Evolutionary conservation across 148 eudicot species (phyloP), one percentile per base, ranked within the genome.

Genomic region (Suaeda aralocaspica): DNA sequence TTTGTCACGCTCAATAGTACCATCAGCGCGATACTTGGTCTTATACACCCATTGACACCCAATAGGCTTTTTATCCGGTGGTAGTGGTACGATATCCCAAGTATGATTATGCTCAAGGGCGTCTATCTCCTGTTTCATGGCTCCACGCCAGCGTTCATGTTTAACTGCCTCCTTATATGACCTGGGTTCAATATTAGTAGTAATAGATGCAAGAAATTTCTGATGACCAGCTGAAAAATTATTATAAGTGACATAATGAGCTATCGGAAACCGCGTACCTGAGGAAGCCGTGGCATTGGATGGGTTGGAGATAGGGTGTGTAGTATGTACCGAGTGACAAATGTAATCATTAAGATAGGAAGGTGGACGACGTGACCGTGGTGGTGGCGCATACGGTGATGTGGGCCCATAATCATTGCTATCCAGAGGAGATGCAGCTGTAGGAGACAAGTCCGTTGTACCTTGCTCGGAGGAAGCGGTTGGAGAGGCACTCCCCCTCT

Each of bases 391-490:
- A 6, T 30, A n/a, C 5, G 9, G 0, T 18, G 33, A 28, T 8
- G 2, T 14, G n/a, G 11, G 1, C 1, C 1, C 4, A 0, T 6
- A 1, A 1, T 3, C 1, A 0, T 3, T 1, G 0, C 2, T 4
- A 13, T 5, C 1, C 1, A 13, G 36, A 26, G n/a, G 31, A 22
- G 29, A 9, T 12, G 1, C 21, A 1, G 45, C 6, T 5, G 9
- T 25, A 7, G 41, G 36, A 14, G 4, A 2, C 1, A 31, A 10
- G 39, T 9, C 10, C 28, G 2, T 58, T 58, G 15, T 5, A 2
- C 2, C 12, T 7, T 5, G 53, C 21, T 29, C 9, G 41, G 18
- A 1, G 9, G 3, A 0, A 2, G 64, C 0, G 3, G 0, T 2
- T 9, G 41, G 0, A 11, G 60, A 56, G 15, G 11, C 31, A 56